phyloP scores from a whole-genome alignment of 2,329 filamentous ascomycete species.

The Sclerotinia borealis region DNA sequence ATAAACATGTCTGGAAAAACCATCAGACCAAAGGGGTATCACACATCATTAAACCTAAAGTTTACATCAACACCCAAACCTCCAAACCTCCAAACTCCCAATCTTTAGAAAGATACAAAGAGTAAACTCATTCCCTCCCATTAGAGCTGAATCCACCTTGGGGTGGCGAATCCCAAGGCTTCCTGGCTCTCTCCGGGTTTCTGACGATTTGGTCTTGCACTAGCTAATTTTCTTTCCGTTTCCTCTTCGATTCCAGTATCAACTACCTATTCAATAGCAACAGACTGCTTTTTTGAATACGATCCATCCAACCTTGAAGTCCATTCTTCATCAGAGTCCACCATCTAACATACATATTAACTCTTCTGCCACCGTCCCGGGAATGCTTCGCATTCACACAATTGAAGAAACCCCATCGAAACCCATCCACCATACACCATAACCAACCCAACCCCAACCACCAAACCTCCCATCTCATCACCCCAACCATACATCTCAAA shows the following conservation, averaged over 20 bases:
- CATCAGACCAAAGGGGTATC: not conserved
- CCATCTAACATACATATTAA: not conserved
- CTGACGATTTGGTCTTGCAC: not conserved
- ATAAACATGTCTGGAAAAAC: not conserved
- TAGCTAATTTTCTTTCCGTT: not conserved
- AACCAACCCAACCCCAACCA: not conserved
- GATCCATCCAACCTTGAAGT: not conserved
- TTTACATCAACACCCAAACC: not conserved
- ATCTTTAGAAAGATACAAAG: not conserved
- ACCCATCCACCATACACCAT: not conserved
- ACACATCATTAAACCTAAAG: no score
- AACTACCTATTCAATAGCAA: not conserved
- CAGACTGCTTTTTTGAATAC: not conserved
- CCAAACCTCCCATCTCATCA: not conserved
- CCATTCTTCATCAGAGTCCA: not conserved
- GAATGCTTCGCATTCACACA: no score
- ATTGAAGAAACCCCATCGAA: no score
- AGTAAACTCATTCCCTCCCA: not conserved
- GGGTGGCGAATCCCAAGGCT: not conserved
- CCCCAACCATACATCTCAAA: not conserved
- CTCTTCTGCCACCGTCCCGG: not conserved
- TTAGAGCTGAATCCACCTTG: not conserved
- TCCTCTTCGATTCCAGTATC: no score
- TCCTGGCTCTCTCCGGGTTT: not conserved
- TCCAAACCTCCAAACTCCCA: not conserved